Base-by-base conservation (phyloP, 768 basidiomycete species). In the Xerocomus potaroensis region DNA sequence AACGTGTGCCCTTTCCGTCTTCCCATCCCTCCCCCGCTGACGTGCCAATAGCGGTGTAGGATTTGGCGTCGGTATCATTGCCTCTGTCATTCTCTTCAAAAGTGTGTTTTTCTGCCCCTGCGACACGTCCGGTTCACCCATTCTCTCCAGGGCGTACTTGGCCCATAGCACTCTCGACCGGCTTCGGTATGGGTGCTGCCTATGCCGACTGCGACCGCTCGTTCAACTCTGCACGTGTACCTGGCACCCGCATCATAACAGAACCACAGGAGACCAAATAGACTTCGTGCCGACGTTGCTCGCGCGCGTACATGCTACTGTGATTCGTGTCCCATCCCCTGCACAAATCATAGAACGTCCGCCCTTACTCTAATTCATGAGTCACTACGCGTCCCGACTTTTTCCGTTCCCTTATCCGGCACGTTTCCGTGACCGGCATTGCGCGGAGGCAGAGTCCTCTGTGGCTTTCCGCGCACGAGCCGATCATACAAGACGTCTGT, bases 171-270 rank as follows among this genome's bases (percentile, higher is more conserved):
- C 78, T 94, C 46, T 74, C 85, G 14, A 87, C 88, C 6, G 91
- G 91, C 29, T 92, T 93, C 63, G 91, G 91, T 27, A 77, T 83
- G 32, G 91, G 91, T 34, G 81, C 82, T 43, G 90, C 91, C 23
- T 93, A 91, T 63, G 83, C 88, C 24, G 91, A 94, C 76, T 93
- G 91, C 69, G 89, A 95, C 71, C 81, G 91, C 41, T 84, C 87
- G 14, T 95, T 94, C 80, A 92, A 92, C 70, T 87, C 90, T 16
- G 85, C 91, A 39, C 79, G 91, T 58, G 79, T 92, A 65, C 83
- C 91, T 16, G 91, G 91, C 49, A 87, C 84, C 36, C 80, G 87
- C 52, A 77, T 92, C 61, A 67, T 91, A 56, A 73, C 76, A 38
- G 55, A 63, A 50, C 34, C 30, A 14, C 53, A 58, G 53, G 55